These are phyloP conservation scores for Psilocybe mexicana DNA, from an alignment of 1,284 basidiomycete species.

Conservation along the genomic window DNA sequence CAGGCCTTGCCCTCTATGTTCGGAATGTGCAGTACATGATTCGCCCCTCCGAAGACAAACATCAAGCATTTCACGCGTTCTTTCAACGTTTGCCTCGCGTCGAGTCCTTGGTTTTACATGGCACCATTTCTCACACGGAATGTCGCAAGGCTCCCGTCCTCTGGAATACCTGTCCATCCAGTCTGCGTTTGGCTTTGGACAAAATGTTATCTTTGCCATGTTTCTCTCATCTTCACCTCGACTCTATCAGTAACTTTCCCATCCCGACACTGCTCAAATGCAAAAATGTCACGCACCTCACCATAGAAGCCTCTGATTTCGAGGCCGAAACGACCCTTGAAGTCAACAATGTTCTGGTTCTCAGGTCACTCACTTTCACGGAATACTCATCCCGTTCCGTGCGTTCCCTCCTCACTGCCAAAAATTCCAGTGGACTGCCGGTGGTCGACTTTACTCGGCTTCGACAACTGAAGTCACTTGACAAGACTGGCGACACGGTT, in stretches of 20 bases:
- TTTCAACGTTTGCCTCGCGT: neutral
- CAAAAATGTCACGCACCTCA: slow-evolving; percentile 2
- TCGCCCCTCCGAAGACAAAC: neutral
- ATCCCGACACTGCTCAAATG: neutral
- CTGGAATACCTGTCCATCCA: slow-evolving; percentile 1
- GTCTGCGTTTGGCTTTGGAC: slow-evolving; percentile 1
- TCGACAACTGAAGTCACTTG: neutral
- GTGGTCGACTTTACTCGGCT: slow-evolving; percentile 9
- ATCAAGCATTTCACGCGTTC: neutral
- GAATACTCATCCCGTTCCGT: slow-evolving; percentile 8
- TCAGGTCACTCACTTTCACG: slow-evolving; percentile 5
- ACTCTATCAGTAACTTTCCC: slow-evolving; percentile 7
- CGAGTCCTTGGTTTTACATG: neutral
- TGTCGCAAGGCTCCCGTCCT: neutral
- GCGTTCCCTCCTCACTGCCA: neutral
- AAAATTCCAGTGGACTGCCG: neutral
- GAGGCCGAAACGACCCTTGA: neutral
- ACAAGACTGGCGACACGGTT: slow-evolving; percentile 7
- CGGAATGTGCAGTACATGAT: slow-evolving; percentile 9
- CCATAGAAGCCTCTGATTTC: slow-evolving; percentile 9
- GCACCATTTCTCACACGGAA: neutral
- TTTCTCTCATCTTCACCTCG: slow-evolving; percentile 2
- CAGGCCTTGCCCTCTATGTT: slow-evolving; percentile 2
- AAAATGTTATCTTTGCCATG: neutral
- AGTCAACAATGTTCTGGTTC: neutral